These are phyloP conservation scores for Incumbomyces delicatus DNA, from an alignment of 2,329 filamentous ascomycete species.

Conservation along the genomic window DNA sequence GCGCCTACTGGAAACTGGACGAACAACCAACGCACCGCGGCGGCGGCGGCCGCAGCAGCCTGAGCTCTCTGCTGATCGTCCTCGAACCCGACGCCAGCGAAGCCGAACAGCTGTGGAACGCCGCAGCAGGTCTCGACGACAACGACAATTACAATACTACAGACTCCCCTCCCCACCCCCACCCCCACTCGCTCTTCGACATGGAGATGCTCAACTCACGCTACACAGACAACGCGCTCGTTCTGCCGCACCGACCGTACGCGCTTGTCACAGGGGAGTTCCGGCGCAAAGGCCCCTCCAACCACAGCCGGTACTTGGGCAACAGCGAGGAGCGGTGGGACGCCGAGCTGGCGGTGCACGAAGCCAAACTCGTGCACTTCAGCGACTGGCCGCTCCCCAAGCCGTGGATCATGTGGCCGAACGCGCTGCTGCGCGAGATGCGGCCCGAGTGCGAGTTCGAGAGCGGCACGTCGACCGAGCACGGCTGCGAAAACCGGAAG, in stretches of 20 bases:
- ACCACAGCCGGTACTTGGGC: slow-evolving; percentile 46
- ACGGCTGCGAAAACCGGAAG: slow-evolving; percentile 2
- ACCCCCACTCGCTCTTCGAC: slow-evolving; percentile 36
- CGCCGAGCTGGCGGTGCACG: slow-evolving; percentile 43
- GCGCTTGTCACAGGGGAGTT: slow-evolving; percentile 56
- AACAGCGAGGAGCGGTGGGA: slow-evolving; percentile 49
- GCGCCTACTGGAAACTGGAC: slow-evolving; percentile 54
- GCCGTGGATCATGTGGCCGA: slow-evolving; percentile 39
- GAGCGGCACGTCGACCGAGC: background rate
- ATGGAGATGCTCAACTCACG: slow-evolving; percentile 60
- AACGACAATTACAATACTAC: background rate
- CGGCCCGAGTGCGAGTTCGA: slow-evolving; percentile 3
- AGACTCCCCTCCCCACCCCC: background rate
- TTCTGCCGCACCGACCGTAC: slow-evolving; percentile 56
- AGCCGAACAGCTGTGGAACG: slow-evolving; percentile 15
- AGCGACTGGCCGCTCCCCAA: slow-evolving; percentile 64
- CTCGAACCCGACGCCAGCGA: slow-evolving; percentile 49
- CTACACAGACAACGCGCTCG: slow-evolving; percentile 48
- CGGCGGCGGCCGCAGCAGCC: slow-evolving; percentile 38
- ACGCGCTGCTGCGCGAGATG: background rate
- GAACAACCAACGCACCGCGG: slow-evolving; percentile 32
- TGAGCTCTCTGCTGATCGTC: slow-evolving; percentile 55
- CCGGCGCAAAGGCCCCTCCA: slow-evolving; percentile 29
- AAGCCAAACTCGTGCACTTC: slow-evolving; percentile 61
- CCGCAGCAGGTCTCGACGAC: slow-evolving; percentile 1